These are phyloP conservation scores for Exophiala spinifera DNA, from an alignment of 2,329 filamentous ascomycete genomes.

Conservation along the genomic window DNA sequence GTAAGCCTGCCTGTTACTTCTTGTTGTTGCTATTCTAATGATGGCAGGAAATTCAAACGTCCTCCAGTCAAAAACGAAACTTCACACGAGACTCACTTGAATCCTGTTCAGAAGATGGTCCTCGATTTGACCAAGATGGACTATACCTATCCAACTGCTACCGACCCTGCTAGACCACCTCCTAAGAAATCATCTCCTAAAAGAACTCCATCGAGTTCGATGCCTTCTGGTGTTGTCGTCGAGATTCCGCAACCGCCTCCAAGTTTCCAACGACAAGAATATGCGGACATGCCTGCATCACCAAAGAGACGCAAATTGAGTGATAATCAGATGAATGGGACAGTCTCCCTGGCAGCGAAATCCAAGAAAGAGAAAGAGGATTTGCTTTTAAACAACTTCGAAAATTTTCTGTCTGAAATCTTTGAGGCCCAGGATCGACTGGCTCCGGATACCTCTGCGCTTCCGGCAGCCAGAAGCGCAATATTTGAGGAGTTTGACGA, in stretches of 20 bases:
- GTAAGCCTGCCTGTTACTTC: neutral
- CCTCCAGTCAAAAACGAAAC: conserved; percentile 12
- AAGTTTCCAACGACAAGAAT: conserved; percentile 40
- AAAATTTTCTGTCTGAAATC: conserved; percentile 66
- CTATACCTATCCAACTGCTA: conserved; percentile 19
- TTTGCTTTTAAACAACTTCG: conserved; percentile 65
- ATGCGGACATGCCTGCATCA: conserved; percentile 38
- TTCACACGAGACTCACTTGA: conserved; percentile 11
- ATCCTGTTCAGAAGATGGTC: conserved; percentile 22
- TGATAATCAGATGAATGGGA: conserved; percentile 53
- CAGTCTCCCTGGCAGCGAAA: conserved; percentile 58
- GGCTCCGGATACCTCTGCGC: conserved; percentile 52
- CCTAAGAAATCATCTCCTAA: conserved; percentile 14
- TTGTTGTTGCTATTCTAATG: neutral
- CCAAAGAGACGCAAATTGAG: conserved; percentile 52
- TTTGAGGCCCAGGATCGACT: conserved; percentile 73
- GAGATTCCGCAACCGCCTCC: conserved; percentile 47
- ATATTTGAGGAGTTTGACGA: conserved; percentile 53
- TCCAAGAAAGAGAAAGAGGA: conserved; percentile 82
- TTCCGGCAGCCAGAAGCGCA: conserved; percentile 46
- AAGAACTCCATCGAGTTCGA: conserved; percentile 7
- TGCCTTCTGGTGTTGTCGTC: conserved; percentile 38
- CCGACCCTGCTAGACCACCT: neutral
- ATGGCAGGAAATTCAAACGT: conserved; percentile 19
- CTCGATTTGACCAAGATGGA: conserved; percentile 23